Base-by-base conservation (phyloP, 176 grass and related monocot genomes). In the Musa beccarii region DNA sequence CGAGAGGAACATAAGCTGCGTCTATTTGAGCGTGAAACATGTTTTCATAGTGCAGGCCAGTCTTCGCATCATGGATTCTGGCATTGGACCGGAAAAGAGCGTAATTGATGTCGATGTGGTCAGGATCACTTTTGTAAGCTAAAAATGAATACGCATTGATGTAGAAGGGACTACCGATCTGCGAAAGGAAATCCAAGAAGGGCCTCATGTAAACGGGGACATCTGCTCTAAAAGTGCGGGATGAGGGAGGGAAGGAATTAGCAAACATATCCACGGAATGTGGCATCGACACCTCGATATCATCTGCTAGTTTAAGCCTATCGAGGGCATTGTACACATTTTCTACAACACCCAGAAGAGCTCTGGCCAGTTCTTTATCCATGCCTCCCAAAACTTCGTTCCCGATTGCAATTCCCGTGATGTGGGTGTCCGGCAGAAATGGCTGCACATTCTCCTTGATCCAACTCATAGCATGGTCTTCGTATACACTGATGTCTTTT, bases 21-120 rank as follows among this genome's bases (percentile, higher is more conserved):
- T 99, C 96, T 78, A 99, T 73, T 81, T 99, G 96, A 28, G 96
- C 96, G 78, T 99, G 91, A 74, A 99, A 95, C 91, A 99, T 95
- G 81, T 99, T 99, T 26, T 99, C 91, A 57, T 99, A 99, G 69
- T 95, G 96, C 78, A 99, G 80, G 82, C 83, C 83, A 13, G 79
- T 89, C 54, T 99, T 99, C 2, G 72, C 82, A 79, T 99, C 96
- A 67, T 77, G 14, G 49, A 99, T 83, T 76, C 96, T 91, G 22
- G 75, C 64, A 73, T 99, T 99, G 23, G 90, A 75, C 53, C 88
- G 74, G 69, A 99, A 95, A 71, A 99, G 96, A 63, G 96, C 96
- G 63, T 99, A 99, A 74, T 99, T 99, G 52, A 99, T 83, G 68
- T 99, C 85, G 0, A 99, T 99, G 79, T 95, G 76, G 21, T 92